Evolutionary conservation across 2,329 filamentous ascomycete genomes (phyloP).

Genomic region (Colletotrichum gloeosporioides): DNA sequence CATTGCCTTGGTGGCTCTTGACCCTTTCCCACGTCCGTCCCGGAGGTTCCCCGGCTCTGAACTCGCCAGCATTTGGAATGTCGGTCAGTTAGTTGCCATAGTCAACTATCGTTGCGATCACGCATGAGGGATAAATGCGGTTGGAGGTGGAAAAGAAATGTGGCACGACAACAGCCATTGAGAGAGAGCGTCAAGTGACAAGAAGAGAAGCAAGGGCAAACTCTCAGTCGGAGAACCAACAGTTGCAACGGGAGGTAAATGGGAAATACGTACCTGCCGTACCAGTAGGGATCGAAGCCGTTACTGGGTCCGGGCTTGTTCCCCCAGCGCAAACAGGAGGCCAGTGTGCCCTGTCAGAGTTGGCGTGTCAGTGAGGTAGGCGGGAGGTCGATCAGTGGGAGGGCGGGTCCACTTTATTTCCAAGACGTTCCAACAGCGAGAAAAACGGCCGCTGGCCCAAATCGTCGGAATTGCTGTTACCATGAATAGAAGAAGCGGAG

Average conservation of each 20-base stretch:
- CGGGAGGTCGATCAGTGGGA: neutral
- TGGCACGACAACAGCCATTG: neutral
- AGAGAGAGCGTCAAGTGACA: neutral
- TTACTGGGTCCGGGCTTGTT: neutral
- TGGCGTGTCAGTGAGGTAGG: neutral
- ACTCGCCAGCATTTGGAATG: neutral
- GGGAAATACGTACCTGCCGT: neutral
- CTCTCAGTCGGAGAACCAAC: neutral
- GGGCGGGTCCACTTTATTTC: neutral
- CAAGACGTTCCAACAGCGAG: neutral
- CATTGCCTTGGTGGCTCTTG: neutral
- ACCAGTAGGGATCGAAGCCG: conserved; percentile 10
- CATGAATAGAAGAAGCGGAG: neutral
- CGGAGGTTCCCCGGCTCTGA: neutral
- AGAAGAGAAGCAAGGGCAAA: neutral
- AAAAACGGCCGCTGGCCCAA: conserved; percentile 4
- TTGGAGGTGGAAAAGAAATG: neutral
- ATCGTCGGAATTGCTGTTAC: neutral
- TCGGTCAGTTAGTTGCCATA: neutral
- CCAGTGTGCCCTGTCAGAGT: neutral
- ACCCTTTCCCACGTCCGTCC: neutral
- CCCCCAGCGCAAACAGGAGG: neutral
- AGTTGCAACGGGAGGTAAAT: neutral
- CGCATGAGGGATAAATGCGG: neutral
- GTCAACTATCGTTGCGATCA: neutral